Evolutionary conservation across 305 asterid genomes (phyloP).

Genomic region (Solanum hybrid): DNA sequence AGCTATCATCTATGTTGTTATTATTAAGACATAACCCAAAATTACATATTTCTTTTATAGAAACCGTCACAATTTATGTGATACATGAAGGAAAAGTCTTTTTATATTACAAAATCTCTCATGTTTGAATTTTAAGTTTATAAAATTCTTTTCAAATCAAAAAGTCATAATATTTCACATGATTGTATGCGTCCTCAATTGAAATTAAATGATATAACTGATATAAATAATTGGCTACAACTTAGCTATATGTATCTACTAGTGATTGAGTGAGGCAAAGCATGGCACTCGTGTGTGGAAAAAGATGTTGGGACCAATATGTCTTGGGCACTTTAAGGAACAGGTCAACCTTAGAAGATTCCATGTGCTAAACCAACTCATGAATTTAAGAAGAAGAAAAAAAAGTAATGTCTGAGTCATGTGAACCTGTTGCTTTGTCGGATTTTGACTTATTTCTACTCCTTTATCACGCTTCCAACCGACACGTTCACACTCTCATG

Average conservation of each 20-base stretch:
- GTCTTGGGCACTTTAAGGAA: constrained; percentile 22
- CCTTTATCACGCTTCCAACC: neutral
- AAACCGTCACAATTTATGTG: too few species aligned
- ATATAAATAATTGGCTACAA: neutral
- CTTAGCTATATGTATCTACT: neutral
- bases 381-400: constrained; percentile 2
- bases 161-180: too few species aligned
- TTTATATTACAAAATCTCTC: too few species aligned
- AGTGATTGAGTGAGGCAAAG: neutral
- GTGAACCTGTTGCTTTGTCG: constrained; percentile 50
- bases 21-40: neutral
- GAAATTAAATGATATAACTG: too few species aligned
- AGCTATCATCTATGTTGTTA: neutral
- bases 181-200: too few species aligned
- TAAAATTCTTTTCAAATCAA: too few species aligned
- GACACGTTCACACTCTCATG: constrained; percentile 22
- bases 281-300: neutral
- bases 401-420: constrained; percentile 16
- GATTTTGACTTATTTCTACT: neutral
- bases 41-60: too few species aligned
- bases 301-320: constrained; percentile 19
- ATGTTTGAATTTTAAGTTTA: too few species aligned
- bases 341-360: constrained; percentile 19
- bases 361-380: neutral
- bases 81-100: neutral